Evolutionary conservation across 805 yeast genomes (phyloP), one percentile per base, ranked within the genome.

Genomic region (Wickerhamomyces queroliae): DNA sequence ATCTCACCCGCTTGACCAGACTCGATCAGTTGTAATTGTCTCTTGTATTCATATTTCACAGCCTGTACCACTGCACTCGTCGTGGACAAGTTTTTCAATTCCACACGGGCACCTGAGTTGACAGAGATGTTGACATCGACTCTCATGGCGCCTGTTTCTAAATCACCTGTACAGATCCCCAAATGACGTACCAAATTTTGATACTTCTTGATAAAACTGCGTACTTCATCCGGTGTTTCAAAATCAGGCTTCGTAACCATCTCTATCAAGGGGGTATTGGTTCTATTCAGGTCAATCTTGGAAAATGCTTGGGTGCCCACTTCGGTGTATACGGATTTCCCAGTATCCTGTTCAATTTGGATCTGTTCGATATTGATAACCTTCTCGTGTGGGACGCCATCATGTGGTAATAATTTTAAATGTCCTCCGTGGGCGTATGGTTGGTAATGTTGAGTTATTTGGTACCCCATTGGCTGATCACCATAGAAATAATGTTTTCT

Each of bases 381-480:
- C 37, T 78, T 72, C 2, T 61, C 59, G 5, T 45, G 57, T 2
- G 63, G 53, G 2, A 76, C 66, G 8, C 72, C 77, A 55, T 89
- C 96, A 39, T 69, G 66, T 26, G 71, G 61, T 10, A 52, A 55
- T 30, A 91, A 57, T 18, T 56, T 56, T 23, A 91, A 35, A 17
- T 39, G 47, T 0, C 99, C 99, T 36, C 76, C 69, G 24, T 59
- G 65, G 2, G 96, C 93, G 35, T 86, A 66, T 1, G 98, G 97
- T 26, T 71, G 70, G 56, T 74, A 87, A 54, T 78, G 85, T 61
- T 93, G 99, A 0, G 99, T 93, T 36, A 93, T 83, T 58, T 93
- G 99, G 61, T 89, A 93, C 1, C 99, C 99, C 38, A 84, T 62
- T 0, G 99, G 99, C 58, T 93, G 98, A 59, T 93, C 99, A 1